Evolutionary conservation across 257 asterid species (phyloP), one percentile per base, ranked within the genome.

Genomic region (Primulina eburnea): DNA sequence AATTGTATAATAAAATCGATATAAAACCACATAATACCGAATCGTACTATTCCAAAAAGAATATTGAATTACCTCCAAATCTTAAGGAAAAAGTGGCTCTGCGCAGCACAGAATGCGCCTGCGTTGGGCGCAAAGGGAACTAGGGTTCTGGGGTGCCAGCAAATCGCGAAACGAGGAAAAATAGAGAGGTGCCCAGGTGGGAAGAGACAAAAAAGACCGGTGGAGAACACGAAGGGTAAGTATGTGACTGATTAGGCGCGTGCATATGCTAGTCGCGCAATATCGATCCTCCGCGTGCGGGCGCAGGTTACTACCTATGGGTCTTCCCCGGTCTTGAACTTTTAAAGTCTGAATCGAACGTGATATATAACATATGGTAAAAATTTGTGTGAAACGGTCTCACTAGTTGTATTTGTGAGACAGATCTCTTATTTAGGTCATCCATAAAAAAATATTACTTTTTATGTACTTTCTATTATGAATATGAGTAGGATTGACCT

Each of bases 61-160:
- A 70, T 16, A 21, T 21, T 20, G 26, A 75, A 67, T 59, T 63
- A 75, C 84, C 83, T 70, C 16, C 18, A 29, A 17, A 73, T 64
- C 66, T 37, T 0, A 17, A 29, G 11, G 18, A 61, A 50, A 37
- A 4, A 8, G 34, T 8, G 18, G 68, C 20, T 38, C 34, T 65
- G 34, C 30, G 32, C 8, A 67, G 71, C 55, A 65, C 2, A 20
- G 47, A 74, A 68, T 28, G 73, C 75, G 80, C 78, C 81, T 5
- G 4, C 0, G 21, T 50, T 0, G 6, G 57, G 80, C 76, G 70
- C 20, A 53, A 17, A 33, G 67, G 67, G 71, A 62, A 30, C 52
- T 83, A 78, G 86, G 84, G 84, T 78, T 83, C 62, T 29, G 34
- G 32, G 55, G 78, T 67, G 80, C 73, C 85, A 67, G 71, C 72